phyloP scores from a whole-genome alignment of 192 early-diverging fungal genomes.

The Mortierella hygrophila region DNA sequence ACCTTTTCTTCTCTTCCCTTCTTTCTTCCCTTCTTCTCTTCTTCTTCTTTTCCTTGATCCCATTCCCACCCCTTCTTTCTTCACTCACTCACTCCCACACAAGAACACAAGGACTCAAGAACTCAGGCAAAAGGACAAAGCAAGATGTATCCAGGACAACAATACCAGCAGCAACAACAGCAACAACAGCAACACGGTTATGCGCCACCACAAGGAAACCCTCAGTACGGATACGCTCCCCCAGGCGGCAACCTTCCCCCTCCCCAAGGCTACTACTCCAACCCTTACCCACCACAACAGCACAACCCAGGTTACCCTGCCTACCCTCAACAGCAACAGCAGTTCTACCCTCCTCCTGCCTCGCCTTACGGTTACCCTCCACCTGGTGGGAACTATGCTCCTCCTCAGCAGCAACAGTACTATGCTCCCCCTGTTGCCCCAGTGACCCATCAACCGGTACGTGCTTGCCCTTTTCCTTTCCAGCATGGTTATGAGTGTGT shows the following conservation, averaged over 20 bases:
- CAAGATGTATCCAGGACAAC: slow-evolving; percentile 38
- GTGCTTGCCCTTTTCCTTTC: neutral
- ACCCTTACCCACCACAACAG: slow-evolving; percentile 9
- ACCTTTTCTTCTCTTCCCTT: neutral
- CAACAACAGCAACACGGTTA: slow-evolving; percentile 10
- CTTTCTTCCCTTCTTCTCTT: neutral
- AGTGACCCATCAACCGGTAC: slow-evolving; percentile 3
- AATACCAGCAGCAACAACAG: slow-evolving; percentile 17
- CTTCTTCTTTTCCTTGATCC: neutral
- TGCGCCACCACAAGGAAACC: neutral
- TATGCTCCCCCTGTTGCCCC: slow-evolving; percentile 4
- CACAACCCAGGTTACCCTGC: neutral
- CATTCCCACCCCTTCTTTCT: neutral
- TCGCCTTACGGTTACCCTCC: slow-evolving; percentile 11
- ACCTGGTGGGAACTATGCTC: slow-evolving; percentile 9
- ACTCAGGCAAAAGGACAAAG: neutral
- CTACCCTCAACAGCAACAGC: slow-evolving; percentile 18
- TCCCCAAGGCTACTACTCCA: slow-evolving; percentile 1
- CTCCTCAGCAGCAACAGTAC: slow-evolving; percentile 16
- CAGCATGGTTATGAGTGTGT: neutral
- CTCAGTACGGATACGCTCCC: slow-evolving; percentile 15
- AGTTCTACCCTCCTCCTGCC: slow-evolving; percentile 31
- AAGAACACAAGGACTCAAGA: neutral
- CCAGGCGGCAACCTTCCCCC: slow-evolving; percentile 12
- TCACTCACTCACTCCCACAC: neutral